phyloP scores from a whole-genome alignment of 306 rosid species.

The Elaeagnus macrophylla region DNA sequence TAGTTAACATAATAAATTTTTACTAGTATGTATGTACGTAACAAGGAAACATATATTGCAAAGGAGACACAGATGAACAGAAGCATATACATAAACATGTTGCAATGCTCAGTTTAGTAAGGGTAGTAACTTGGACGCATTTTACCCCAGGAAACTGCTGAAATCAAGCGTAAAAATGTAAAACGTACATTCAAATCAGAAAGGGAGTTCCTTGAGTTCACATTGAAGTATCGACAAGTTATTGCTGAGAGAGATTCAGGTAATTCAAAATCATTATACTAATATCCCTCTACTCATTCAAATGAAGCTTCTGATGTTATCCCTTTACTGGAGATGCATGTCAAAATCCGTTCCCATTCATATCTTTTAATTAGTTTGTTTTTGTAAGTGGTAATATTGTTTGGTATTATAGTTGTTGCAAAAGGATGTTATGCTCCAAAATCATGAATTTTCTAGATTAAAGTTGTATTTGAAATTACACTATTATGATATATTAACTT shows the following conservation, averaged over 20 bases:
- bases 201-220: slow-evolving; percentile 77
- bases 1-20: background rate
- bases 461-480: too few relatives aligned
- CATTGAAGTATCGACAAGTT: slow-evolving; percentile 84
- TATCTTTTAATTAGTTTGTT: background rate
- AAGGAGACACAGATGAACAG: too few relatives aligned
- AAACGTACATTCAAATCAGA: slow-evolving; percentile 78
- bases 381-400: background rate
- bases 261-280: slow-evolving; percentile 25
- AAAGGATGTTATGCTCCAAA: too few relatives aligned
- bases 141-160: slow-evolving; percentile 54
- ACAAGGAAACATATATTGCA: too few relatives aligned
- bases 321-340: background rate
- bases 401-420: background rate
- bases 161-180: slow-evolving; percentile 59
- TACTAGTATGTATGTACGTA: too few relatives aligned
- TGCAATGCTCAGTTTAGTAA: background rate
- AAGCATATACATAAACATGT: background rate
- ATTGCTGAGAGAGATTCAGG: slow-evolving; percentile 87
- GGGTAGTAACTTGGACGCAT: background rate
- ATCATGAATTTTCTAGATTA: too few relatives aligned
- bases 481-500: too few relatives aligned
- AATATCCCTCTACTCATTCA: background rate
- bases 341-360: background rate
- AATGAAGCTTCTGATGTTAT: slow-evolving; percentile 5